phyloP scores from a whole-genome alignment of 306 rosid genomes.

The Amphicarpaea edgeworthii region DNA sequence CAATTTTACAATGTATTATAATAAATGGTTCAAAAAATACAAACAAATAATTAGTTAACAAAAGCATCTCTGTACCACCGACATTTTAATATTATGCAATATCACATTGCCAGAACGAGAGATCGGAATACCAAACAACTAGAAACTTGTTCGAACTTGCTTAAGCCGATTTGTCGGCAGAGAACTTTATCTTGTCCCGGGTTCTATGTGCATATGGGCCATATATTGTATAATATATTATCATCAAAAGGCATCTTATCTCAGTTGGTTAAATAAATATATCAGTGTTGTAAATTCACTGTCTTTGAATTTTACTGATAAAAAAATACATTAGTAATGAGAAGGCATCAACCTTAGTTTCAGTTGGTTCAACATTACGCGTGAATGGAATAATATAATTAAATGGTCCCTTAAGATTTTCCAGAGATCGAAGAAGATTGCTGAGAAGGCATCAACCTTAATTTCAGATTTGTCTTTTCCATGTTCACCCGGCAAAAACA shows the following conservation, averaged over 20 bases:
- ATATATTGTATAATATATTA: slow-evolving; percentile 21
- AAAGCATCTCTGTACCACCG: neutral
- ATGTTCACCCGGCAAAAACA: slow-evolving; percentile 14
- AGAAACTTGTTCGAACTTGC: neutral
- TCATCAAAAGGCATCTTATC: no score
- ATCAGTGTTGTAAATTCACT: no score
- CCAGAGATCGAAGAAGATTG: neutral
- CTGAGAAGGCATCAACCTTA: slow-evolving; percentile 6
- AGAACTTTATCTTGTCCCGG: slow-evolving; percentile 29
- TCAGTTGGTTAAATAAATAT: no score
- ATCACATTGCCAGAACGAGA: neutral
- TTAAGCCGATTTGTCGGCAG: slow-evolving; percentile 55
- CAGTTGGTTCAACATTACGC: no score
- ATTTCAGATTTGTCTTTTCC: slow-evolving; percentile 19
- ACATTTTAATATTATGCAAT: neutral
- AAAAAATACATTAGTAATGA: no score
- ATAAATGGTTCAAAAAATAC: neutral
- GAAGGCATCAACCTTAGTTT: no score
- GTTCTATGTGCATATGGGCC: slow-evolving; percentile 51
- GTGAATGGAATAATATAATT: slow-evolving; percentile 11
- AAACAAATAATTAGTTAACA: neutral
- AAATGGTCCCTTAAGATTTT: slow-evolving; percentile 28
- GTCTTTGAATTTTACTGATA: no score
- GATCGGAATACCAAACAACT: slow-evolving; percentile 24
- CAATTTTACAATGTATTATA: neutral